phyloP scores from a whole-genome alignment of 2,329 filamentous ascomycete genomes.

The Graphiopsis chlorocephala region DNA sequence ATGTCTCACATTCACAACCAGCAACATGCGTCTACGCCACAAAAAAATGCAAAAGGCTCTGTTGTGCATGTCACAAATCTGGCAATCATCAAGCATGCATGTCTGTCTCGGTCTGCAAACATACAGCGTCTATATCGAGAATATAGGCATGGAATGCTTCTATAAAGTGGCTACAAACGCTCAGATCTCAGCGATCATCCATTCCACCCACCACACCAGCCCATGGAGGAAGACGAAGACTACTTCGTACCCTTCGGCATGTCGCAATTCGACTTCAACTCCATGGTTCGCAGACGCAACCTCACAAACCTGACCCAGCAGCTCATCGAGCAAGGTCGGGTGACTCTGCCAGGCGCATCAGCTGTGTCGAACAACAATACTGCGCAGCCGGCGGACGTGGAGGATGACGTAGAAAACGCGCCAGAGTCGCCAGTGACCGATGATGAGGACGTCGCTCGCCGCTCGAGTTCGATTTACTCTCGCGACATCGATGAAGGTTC shows the following conservation, averaged over 20 bases:
- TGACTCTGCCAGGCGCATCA: not conserved
- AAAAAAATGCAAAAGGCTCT: not conserved
- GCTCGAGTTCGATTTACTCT: not conserved
- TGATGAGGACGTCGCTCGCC: not conserved
- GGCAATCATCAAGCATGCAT: not conserved
- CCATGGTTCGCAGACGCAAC: not conserved
- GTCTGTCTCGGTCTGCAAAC: not conserved
- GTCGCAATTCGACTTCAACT: not conserved
- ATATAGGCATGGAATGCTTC: not conserved
- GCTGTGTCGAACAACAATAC: not conserved
- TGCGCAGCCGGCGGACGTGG: not conserved
- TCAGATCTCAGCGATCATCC: not conserved
- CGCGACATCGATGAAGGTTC: not conserved
- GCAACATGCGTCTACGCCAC: not conserved
- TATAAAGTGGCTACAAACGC: not conserved
- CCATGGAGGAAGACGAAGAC: not conserved
- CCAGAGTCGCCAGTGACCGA: not conserved
- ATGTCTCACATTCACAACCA: not conserved
- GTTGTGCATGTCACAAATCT: not conserved
- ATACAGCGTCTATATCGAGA: not conserved
- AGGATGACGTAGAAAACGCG: not conserved
- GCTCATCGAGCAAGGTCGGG: not conserved
- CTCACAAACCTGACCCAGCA: not conserved
- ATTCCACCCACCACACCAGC: not conserved
- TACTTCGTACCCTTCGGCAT: not conserved